Conservation (phyloP, 495 filamentous ascomycete genomes). For the Apodospora peruviana region DNA sequence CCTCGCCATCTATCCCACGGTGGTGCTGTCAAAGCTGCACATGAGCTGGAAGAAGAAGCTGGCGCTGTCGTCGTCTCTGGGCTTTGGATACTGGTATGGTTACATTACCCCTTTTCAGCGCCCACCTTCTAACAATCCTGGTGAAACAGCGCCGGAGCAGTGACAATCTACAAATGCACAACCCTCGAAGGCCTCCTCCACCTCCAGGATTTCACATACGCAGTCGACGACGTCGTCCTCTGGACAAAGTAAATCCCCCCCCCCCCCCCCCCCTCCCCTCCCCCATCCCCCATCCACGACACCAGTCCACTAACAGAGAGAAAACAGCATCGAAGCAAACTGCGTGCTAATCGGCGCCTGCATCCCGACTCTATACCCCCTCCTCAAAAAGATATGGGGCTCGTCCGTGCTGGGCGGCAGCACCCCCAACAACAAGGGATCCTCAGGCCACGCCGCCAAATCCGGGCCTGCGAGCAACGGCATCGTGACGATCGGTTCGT, state of each 20-base stretch:
- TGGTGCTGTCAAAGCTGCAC: constrained; percentile 40
- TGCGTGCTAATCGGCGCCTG: constrained; percentile 19
- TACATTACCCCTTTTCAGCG: background rate
- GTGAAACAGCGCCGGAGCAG: constrained; percentile 8
- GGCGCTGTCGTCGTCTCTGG: constrained; percentile 14
- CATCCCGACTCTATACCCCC: constrained; percentile 18
- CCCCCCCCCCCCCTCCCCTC: background rate
- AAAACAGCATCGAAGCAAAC: constrained; percentile 19
- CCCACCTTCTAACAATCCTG: background rate
- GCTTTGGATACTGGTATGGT: constrained; percentile 22
- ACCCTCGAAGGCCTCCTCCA: constrained; percentile 10
- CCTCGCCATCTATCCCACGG: constrained; percentile 31
- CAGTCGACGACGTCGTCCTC: constrained; percentile 16
- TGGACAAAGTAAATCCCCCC: constrained; percentile 19
- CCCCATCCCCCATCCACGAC: background rate
- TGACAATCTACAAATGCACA: constrained; percentile 18
- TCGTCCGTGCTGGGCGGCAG: constrained; percentile 8
- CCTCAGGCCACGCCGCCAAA: background rate
- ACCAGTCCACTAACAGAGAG: background rate
- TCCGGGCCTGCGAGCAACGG: constrained; percentile 5
- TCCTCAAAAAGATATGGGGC: constrained; percentile 17
- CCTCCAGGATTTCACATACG: constrained; percentile 17
- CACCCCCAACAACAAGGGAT: background rate
- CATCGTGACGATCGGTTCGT: constrained; percentile 19
- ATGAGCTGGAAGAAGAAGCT: constrained; percentile 23